phyloP scores from a whole-genome alignment of 1,139 yeast species.

The Zygotorulaspora mrakii region DNA sequence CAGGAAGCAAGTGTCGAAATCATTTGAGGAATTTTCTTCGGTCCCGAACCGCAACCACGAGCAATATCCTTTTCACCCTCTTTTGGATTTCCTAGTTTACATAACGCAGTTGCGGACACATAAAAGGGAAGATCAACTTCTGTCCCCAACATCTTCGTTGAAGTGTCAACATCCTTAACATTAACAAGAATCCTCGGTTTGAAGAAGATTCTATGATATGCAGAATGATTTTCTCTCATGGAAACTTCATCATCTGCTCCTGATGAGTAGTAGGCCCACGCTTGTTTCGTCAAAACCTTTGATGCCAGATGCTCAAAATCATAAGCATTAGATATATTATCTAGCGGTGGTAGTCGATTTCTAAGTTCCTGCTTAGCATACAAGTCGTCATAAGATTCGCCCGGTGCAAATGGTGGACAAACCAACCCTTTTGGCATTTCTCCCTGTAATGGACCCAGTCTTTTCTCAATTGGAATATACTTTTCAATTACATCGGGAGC shows the following conservation, averaged over 20 bases:
- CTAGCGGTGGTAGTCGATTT: conserved; percentile 37
- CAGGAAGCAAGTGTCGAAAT: conserved; percentile 76
- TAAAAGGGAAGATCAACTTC: conserved; percentile 64
- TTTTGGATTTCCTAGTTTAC: conserved; percentile 67
- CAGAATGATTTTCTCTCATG: conserved; percentile 81
- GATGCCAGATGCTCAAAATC: conserved; percentile 79
- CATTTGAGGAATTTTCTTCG: conserved; percentile 70
- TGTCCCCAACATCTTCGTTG: conserved; percentile 53
- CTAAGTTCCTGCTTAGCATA: conserved; percentile 52
- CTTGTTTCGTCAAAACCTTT: conserved; percentile 66
- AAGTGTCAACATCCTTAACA: conserved; percentile 47
- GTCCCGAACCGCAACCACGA: conserved; percentile 60
- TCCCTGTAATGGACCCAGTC: conserved; percentile 43
- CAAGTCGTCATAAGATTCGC: conserved; percentile 50
- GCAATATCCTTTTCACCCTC: conserved; percentile 81
- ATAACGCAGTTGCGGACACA: conserved; percentile 76
- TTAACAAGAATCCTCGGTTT: conserved; percentile 74
- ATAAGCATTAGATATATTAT: conserved; percentile 34
- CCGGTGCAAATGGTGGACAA: conserved; percentile 36
- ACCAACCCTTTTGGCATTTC: conserved; percentile 30
- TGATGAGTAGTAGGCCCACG: conserved; percentile 89
- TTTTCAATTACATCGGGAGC: conserved; percentile 72
- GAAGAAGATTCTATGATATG: conserved; percentile 82
- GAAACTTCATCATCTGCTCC: conserved; percentile 93
- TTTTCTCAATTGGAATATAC: conserved; percentile 44